Evolutionary conservation across 805 yeast species (phyloP), one percentile per base, ranked within the genome.

Genomic region (Metschnikowia proteae): DNA sequence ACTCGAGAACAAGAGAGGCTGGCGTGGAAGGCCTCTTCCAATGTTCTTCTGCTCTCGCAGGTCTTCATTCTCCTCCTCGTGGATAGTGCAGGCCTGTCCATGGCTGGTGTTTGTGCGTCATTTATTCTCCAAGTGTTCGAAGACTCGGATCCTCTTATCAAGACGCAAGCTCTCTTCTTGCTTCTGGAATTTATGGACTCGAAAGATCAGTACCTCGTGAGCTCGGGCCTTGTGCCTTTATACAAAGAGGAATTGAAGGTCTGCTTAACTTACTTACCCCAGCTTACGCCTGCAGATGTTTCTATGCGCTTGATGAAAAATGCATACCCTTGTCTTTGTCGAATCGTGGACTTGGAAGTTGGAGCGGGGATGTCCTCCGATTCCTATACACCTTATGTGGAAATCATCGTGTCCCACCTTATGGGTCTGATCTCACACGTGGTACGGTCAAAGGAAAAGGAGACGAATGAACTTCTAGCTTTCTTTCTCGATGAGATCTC

Each of bases 121-220:
- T 68, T 67, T 40, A 55, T 66, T 3, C 58, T 71, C 17, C 68
- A 67, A 40, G 55, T 71, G 5, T 57, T 70, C 35, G 73, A 69
- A 48, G 71, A 69, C 48, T 61, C 65, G 39, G 66, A 64, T 26
- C 62, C 65, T 5, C 33, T 45, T 5, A 56, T 62, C 40, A 67
- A 70, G 46, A 50, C 57, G 1, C 66, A 64, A 43, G 67, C 62
- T 17, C 54, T 63, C 39, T 44, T 47, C 6, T 44, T 66, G n/a
- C 45, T 66, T 28, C 29, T 9, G 17, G 36, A 46, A 4, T 51
- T 65, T 17, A 23, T 64, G 11, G 45, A 45, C 11, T 34, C 36
- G 6, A 45, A 40, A 3, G 43, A 44, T 22, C 47, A 46, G 11
- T 38, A 58, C 5, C 38, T 67, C 17, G 33, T 29, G 9, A 55